Evolutionary conservation across 1,284 basidiomycete genomes (phyloP).

Genomic region (Cystobasidiaceae sp.): DNA sequence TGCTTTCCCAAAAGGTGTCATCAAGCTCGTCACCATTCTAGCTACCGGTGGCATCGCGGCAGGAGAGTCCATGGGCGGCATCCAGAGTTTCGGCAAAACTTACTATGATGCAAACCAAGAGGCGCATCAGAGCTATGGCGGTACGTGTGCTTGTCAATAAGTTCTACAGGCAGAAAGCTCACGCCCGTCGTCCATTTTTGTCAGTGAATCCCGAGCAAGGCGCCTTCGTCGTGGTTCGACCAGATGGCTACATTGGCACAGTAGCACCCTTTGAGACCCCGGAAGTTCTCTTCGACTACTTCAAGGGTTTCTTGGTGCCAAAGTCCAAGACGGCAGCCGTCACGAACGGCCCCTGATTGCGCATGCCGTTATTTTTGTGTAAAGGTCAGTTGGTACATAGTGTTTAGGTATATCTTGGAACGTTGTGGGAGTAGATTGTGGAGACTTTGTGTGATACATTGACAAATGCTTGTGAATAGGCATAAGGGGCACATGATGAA

Average conservation of each 20-base stretch:
- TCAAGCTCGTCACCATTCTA: constrained; percentile 41
- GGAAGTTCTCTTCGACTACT: constrained; percentile 24
- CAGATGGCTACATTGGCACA: constrained; percentile 41
- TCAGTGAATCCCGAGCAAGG: constrained; percentile 37
- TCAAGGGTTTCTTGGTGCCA: constrained; percentile 28
- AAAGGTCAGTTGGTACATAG: no score
- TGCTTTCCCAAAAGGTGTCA: background rate
- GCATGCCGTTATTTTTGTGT: no score
- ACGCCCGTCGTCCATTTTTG: background rate
- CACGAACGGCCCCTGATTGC: no score
- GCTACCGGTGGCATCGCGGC: constrained; percentile 31
- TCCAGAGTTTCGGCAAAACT: constrained; percentile 17
- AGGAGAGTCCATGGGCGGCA: constrained; percentile 32
- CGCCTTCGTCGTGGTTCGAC: constrained; percentile 41
- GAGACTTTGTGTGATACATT: no score
- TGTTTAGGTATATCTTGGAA: no score
- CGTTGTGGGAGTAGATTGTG: no score
- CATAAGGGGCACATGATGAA: no score
- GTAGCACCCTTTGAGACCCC: constrained; percentile 37
- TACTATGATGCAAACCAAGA: constrained; percentile 35
- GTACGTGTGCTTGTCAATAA: background rate
- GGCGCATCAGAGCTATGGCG: constrained; percentile 40
- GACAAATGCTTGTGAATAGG: no score
- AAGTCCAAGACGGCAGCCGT: no score
- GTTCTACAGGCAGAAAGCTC: background rate